A percentile compares a stretch with the other conserved stretches of the same genome.
Evolutionary conservation across 495 filamentous ascomycete species (phyloP).

Genomic region (Penicillium arizonense): DNA sequence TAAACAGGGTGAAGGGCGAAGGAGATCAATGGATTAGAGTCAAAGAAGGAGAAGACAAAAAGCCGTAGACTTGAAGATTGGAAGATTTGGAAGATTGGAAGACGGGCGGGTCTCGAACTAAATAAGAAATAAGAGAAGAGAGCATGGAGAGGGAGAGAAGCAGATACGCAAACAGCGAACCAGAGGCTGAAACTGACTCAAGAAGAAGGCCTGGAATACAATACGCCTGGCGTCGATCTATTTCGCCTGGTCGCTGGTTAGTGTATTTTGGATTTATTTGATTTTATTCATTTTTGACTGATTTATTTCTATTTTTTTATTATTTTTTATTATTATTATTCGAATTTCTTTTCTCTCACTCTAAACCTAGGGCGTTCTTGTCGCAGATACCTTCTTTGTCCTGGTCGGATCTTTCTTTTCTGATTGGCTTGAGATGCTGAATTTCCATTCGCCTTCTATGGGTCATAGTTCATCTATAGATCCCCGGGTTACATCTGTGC

Average conservation of each 20-base stretch:
- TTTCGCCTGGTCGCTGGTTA: constrained; percentile 8
- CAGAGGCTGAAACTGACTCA: constrained; percentile 29
- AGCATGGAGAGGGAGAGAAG: background rate
- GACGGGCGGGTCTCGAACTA: constrained; percentile 4
- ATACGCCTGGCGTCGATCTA: constrained; percentile 14
- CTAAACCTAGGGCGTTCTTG: constrained; percentile 6
- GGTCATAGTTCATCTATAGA: too few species aligned
- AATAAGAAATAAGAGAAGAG: constrained; percentile 6
- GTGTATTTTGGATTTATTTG: constrained; percentile 1
- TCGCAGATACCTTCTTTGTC: constrained; percentile 5
- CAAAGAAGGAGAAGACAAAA: constrained; percentile 6
- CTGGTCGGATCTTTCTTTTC: background rate
- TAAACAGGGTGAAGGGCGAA: background rate
- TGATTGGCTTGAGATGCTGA: constrained; percentile 3
- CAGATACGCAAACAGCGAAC: constrained; percentile 13
- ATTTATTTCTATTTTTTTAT: constrained; percentile 10
- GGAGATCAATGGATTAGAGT: background rate
- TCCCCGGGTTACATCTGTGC: background rate
- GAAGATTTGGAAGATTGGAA: background rate
- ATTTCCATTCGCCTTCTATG: background rate
- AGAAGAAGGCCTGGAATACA: constrained; percentile 12
- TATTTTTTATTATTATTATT: constrained; percentile 14
- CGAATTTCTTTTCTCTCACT: constrained; percentile 5
- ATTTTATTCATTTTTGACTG: background rate
- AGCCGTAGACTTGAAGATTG: background rate